Conservation (phyloP, 1,284 basidiomycete species). For the Neonothopanus nambi region DNA sequence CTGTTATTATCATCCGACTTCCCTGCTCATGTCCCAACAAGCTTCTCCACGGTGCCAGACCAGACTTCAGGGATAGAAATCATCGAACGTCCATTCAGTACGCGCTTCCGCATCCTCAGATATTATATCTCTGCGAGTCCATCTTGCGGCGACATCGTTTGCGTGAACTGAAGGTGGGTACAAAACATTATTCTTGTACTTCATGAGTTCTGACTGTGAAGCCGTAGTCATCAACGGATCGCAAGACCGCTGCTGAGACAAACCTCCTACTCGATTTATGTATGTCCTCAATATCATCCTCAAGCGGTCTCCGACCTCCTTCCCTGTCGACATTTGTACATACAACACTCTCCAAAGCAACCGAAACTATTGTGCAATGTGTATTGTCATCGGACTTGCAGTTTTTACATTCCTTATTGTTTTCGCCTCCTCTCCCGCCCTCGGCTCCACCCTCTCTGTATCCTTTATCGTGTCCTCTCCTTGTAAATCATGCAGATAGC, state of each 20-base stretch:
- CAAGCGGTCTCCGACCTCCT: constrained; percentile 2
- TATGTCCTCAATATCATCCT: too few relatives aligned
- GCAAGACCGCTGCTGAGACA: constrained; percentile 18
- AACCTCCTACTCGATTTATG: constrained; percentile 35
- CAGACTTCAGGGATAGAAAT: constrained; percentile 68
- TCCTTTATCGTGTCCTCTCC: constrained; percentile 42
- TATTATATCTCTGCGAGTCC: constrained; percentile 70
- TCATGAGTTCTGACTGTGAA: too few relatives aligned
- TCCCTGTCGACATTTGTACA: constrained; percentile 35
- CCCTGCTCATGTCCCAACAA: constrained; percentile 19
- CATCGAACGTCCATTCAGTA: constrained; percentile 70
- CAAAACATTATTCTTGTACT: constrained; percentile 21
- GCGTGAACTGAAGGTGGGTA: constrained; percentile 55
- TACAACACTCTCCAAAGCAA: constrained; percentile 39
- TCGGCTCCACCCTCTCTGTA: constrained; percentile 40
- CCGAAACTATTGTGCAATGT: constrained; percentile 52
- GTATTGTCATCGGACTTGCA: constrained; percentile 48
- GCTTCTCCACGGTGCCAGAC: constrained; percentile 68
- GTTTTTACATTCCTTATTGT: constrained; percentile 56
- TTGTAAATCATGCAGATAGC: constrained; percentile 63
- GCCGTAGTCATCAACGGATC: too few relatives aligned
- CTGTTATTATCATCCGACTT: constrained; percentile 11
- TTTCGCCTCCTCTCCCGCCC: constrained; percentile 40
- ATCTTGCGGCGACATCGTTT: constrained; percentile 59
- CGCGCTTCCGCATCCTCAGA: constrained; percentile 55